Evolutionary conservation across 2,329 filamentous ascomycete species (phyloP).

Genomic region (Byssothecium circinans): DNA sequence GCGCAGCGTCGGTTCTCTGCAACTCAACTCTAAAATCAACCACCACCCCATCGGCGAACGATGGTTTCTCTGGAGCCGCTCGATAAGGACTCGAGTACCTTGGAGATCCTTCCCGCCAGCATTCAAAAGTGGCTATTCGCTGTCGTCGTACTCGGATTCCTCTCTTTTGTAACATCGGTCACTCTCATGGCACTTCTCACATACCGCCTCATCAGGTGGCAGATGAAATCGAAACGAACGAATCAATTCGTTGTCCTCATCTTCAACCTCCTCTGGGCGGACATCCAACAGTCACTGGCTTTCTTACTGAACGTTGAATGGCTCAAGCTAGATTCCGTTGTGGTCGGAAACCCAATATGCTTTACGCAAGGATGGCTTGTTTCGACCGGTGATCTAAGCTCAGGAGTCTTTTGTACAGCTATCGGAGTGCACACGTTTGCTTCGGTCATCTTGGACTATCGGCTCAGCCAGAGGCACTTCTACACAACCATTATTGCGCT

Average conservation of each 20-base stretch:
- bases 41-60: background rate
- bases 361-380: slow-evolving; percentile 70
- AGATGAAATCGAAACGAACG: slow-evolving; percentile 38
- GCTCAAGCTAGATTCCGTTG: slow-evolving; percentile 57
- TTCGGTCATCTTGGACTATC: slow-evolving; percentile 60
- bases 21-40: background rate
- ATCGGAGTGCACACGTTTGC: slow-evolving; percentile 70
- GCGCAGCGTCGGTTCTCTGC: background rate
- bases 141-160: slow-evolving; percentile 50
- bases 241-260: slow-evolving; percentile 72
- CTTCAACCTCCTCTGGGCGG: slow-evolving; percentile 68
- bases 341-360: slow-evolving; percentile 59
- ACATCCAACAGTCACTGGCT: slow-evolving; percentile 66
- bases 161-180: slow-evolving; percentile 51
- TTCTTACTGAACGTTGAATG: slow-evolving; percentile 66
- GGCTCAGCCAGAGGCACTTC: slow-evolving; percentile 55
- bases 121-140: slow-evolving; percentile 49
- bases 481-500: slow-evolving; percentile 51
- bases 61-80: slow-evolving; percentile 26
- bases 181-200: slow-evolving; percentile 49
- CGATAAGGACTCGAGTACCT: slow-evolving; percentile 32
- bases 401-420: slow-evolving; percentile 66
- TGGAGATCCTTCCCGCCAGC: slow-evolving; percentile 34
- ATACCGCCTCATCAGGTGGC: slow-evolving; percentile 50
- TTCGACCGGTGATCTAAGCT: slow-evolving; percentile 66